Percentiles rank a stretch among this genome's conserved stretches.
Evolutionary conservation across 352 stramenopile genomes (phyloP).

Genomic region (Phytophthora crassamura): DNA sequence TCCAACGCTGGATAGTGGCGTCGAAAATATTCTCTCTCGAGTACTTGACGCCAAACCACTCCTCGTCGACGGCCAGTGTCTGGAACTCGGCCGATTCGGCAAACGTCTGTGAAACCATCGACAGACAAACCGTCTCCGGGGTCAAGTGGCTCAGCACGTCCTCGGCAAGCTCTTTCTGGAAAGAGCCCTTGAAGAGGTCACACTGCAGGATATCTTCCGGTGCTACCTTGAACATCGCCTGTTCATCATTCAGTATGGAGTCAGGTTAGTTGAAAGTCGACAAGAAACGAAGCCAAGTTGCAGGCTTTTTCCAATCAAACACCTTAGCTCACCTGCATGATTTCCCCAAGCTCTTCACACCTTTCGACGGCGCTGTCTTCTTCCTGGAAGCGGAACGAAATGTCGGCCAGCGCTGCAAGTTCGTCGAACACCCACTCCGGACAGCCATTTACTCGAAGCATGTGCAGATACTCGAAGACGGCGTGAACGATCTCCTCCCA

Average conservation of each 20-base stretch:
- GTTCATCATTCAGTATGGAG: conserved; percentile 5
- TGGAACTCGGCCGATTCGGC: conserved; percentile 46
- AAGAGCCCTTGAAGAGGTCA: conserved; percentile 62
- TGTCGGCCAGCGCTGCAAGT: conserved; percentile 64
- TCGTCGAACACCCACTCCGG: conserved; percentile 83
- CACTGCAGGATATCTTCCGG: conserved; percentile 68
- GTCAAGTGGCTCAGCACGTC: conserved; percentile 56
- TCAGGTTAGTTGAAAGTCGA: conserved; percentile 5
- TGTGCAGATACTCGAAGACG: conserved; percentile 75
- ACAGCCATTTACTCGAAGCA: conserved; percentile 57
- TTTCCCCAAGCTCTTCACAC: conserved; percentile 72
- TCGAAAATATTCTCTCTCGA: conserved; percentile 47
- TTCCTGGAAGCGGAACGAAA: conserved; percentile 83
- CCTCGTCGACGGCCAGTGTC: conserved; percentile 45
- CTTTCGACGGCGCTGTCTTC: conserved; percentile 70
- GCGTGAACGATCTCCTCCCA: conserved; percentile 67
- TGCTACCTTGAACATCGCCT: conserved; percentile 67
- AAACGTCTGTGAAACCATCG: conserved; percentile 58
- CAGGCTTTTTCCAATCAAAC: not conserved
- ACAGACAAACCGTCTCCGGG: conserved; percentile 57
- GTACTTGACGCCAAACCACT: conserved; percentile 77
- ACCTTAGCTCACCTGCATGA: conserved; percentile 63
- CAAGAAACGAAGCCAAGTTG: not conserved
- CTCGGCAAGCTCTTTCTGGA: conserved; percentile 50
- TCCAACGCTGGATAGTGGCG: conserved; percentile 48